Evolutionary conservation across 177 flowering plant species (phyloP).

Genomic region (Vitis hybrid): DNA sequence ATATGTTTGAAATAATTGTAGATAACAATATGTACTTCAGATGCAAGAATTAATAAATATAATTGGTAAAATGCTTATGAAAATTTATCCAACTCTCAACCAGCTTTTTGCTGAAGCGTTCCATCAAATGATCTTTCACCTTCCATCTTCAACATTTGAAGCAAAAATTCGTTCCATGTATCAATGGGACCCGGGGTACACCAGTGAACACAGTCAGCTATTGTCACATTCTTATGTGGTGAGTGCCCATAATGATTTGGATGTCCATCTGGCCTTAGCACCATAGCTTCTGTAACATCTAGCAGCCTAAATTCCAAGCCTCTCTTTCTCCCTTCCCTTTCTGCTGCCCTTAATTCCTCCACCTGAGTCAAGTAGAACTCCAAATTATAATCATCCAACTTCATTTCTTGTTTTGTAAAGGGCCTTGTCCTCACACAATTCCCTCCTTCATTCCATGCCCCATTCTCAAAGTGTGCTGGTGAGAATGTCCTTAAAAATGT

Average conservation of each 20-base stretch:
- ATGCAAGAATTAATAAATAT: neutral
- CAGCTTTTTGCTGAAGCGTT: neutral
- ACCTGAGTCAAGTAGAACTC: constrained; percentile 36
- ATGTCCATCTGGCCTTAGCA: constrained; percentile 65
- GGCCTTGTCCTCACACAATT: constrained; percentile 45
- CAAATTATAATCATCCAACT: constrained; percentile 15
- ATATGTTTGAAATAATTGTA: neutral
- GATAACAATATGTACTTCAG: neutral
- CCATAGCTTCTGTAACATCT: constrained; percentile 42
- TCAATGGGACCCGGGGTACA: constrained; percentile 63
- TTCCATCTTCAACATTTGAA: constrained; percentile 38
- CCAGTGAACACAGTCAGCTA: constrained; percentile 61
- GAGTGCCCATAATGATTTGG: constrained; percentile 39
- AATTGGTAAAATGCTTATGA: neutral
- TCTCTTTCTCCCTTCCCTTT: constrained; percentile 24
- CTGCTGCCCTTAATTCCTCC: constrained; percentile 42
- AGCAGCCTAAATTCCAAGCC: constrained; percentile 34
- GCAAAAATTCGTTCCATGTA: constrained; percentile 57
- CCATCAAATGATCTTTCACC: constrained; percentile 2
- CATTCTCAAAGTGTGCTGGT: constrained; percentile 52
- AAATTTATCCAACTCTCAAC: neutral
- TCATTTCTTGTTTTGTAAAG: constrained; percentile 26
- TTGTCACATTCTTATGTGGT: constrained; percentile 18
- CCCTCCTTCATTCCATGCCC: constrained; percentile 52
- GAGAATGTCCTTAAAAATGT: constrained; percentile 57